Conservation (phyloP, 257 asterid genomes). For the Lavandula angustifolia region DNA sequence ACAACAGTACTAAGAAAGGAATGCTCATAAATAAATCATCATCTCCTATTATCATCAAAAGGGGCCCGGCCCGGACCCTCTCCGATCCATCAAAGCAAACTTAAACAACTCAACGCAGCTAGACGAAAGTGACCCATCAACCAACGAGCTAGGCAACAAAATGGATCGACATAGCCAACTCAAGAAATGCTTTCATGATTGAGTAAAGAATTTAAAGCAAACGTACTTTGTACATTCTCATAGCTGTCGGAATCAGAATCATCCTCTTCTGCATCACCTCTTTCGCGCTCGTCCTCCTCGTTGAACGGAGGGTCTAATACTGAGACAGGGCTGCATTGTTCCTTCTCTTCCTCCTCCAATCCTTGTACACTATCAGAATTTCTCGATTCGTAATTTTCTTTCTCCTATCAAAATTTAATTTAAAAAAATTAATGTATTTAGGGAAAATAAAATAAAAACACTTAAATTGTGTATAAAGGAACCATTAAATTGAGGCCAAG, state of each 20-base stretch:
- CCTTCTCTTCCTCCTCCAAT: slow-evolving; percentile 68
- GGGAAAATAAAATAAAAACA: not conserved
- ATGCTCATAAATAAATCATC: slow-evolving; percentile 24
- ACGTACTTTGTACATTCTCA: slow-evolving; percentile 79
- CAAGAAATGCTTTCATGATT: not conserved
- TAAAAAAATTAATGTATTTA: not conserved
- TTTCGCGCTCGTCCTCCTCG: slow-evolving; percentile 50
- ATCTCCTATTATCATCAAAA: not conserved
- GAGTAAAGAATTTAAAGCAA: not conserved
- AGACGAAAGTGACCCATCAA: slow-evolving; percentile 42
- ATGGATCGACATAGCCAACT: not conserved
- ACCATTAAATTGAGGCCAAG: slow-evolving; percentile 7
- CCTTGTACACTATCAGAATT: slow-evolving; percentile 23
- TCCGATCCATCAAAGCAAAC: not conserved
- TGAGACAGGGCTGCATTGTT: slow-evolving; percentile 84
- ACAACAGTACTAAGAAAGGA: slow-evolving; percentile 29
- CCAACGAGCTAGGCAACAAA: slow-evolving; percentile 26
- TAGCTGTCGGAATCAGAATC: slow-evolving; percentile 59
- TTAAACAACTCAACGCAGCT: not conserved
- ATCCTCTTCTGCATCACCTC: slow-evolving; percentile 40
- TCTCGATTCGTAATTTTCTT: slow-evolving; percentile 31
- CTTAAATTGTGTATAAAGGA: not conserved
- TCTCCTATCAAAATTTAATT: slow-evolving; percentile 39
- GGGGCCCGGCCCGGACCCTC: too few species aligned
- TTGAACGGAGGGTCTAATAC: slow-evolving; percentile 68